phyloP scores from a whole-genome alignment of 306 rosid species.

The Vicia faba region DNA sequence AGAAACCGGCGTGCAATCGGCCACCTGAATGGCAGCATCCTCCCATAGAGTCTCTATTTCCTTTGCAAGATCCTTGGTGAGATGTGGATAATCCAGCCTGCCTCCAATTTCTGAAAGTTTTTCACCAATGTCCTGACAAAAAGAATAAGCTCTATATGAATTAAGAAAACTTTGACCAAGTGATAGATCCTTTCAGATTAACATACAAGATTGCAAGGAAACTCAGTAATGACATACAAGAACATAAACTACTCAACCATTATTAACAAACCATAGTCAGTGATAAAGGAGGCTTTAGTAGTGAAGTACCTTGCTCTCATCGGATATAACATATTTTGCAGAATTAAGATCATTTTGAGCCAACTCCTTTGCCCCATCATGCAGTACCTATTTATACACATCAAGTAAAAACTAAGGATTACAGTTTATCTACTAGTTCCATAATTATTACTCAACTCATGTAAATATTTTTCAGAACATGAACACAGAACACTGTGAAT shows the following conservation, averaged over 20 bases:
- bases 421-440: slow-evolving; percentile 28
- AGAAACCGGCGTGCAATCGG: slow-evolving; percentile 31
- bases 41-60: slow-evolving; percentile 88
- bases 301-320: slow-evolving; percentile 70
- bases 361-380: slow-evolving; percentile 93
- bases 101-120: slow-evolving; percentile 80
- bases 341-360: slow-evolving; percentile 68
- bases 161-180: slow-evolving; percentile 28
- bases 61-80: slow-evolving; percentile 78
- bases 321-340: slow-evolving; percentile 60
- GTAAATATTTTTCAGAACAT: neutral
- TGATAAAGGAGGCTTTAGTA: neutral
- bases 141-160: slow-evolving; percentile 24
- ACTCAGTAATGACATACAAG: slow-evolving; percentile 15
- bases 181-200: neutral
- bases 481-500: slow-evolving; percentile 21
- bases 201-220: neutral
- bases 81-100: slow-evolving; percentile 81
- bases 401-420: slow-evolving; percentile 30
- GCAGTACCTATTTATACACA: slow-evolving; percentile 66
- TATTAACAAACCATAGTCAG: neutral
- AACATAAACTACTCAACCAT: too few relatives aligned
- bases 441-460: neutral
- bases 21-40: slow-evolving; percentile 93
- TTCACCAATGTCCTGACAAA: slow-evolving; percentile 73